Percentiles rank a stretch among this genome's conserved stretches.
These are phyloP conservation scores for Bryoglossum gracile DNA, from an alignment of 495 filamentous ascomycete genomes.

Conservation along the genomic window DNA sequence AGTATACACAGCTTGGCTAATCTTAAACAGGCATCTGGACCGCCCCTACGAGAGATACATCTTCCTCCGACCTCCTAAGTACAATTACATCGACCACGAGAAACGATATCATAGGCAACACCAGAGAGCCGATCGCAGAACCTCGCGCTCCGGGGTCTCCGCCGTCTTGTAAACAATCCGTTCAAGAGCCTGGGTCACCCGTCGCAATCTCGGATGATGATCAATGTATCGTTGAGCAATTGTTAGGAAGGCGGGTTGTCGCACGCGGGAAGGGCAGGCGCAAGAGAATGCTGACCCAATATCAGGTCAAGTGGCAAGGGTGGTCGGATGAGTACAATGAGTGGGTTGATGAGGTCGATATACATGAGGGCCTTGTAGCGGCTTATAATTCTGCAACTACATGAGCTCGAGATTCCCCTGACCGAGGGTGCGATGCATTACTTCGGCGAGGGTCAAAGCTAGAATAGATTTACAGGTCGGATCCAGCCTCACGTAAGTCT, in stretches of 20 bases:
- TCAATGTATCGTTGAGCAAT: neutral
- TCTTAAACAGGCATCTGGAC: neutral
- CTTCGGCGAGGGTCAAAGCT: no score
- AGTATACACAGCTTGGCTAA: neutral
- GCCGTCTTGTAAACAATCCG: neutral
- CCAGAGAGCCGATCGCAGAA: slow-evolving; percentile 4
- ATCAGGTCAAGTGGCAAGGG: neutral
- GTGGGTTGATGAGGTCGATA: neutral
- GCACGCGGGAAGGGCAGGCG: neutral
- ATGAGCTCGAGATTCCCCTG: neutral
- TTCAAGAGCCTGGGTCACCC: neutral
- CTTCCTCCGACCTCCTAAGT: neutral
- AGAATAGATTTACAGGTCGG: no score
- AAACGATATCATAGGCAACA: slow-evolving; percentile 1
- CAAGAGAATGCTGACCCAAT: neutral
- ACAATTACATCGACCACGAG: slow-evolving; percentile 2
- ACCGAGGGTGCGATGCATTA: neutral
- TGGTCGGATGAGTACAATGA: neutral
- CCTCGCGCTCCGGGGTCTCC: neutral
- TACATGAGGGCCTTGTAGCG: neutral
- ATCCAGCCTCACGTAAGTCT: no score
- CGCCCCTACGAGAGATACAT: slow-evolving; percentile 1
- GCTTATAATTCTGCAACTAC: neutral
- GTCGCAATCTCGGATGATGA: neutral
- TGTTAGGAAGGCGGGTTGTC: slow-evolving; percentile 1